These are phyloP conservation scores for Mallotus repandus DNA, from an alignment of 441 rosid genomes.

Conservation along the genomic window DNA sequence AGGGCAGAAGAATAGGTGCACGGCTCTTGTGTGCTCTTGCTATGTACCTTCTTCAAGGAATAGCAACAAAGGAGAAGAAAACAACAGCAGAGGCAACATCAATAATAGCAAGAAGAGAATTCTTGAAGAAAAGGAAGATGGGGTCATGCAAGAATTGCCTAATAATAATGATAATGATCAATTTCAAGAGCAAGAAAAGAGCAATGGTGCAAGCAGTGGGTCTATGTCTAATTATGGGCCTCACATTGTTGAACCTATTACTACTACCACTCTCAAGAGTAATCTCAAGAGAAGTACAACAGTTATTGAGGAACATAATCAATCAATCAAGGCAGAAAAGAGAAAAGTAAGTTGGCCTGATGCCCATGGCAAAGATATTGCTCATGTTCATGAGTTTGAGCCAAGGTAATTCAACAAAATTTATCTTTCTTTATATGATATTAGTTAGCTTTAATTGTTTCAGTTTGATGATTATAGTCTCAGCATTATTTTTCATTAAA, in stretches of 20 bases:
- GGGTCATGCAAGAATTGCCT: slow-evolving; percentile 26
- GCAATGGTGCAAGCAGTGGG: slow-evolving; percentile 30
- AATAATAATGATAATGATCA: slow-evolving; percentile 6
- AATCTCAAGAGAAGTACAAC: slow-evolving; percentile 45
- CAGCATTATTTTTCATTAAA: background rate
- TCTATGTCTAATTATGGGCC: slow-evolving; percentile 39
- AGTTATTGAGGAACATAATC: slow-evolving; percentile 22
- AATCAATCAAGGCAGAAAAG: slow-evolving; percentile 31
- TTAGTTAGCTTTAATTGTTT: background rate
- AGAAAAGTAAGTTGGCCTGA: slow-evolving; percentile 84
- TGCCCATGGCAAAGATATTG: slow-evolving; percentile 75
- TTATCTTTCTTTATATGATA: background rate
- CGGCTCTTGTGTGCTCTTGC: slow-evolving; percentile 70
- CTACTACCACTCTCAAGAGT: slow-evolving; percentile 60
- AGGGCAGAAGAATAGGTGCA: slow-evolving; percentile 60
- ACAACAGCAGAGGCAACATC: slow-evolving; percentile 19
- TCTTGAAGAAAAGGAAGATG: slow-evolving; percentile 35
- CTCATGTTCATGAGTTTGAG: slow-evolving; percentile 73
- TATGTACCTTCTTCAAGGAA: slow-evolving; percentile 51
- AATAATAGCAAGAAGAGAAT: slow-evolving; percentile 30
- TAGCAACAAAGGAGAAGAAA: slow-evolving; percentile 24
- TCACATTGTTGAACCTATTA: slow-evolving; percentile 32
- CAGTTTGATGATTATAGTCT: background rate
- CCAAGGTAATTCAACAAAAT: slow-evolving; percentile 43
- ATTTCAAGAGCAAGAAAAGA: slow-evolving; percentile 20